Conservation (phyloP, 768 basidiomycete species). For the Mycena alexandri region DNA sequence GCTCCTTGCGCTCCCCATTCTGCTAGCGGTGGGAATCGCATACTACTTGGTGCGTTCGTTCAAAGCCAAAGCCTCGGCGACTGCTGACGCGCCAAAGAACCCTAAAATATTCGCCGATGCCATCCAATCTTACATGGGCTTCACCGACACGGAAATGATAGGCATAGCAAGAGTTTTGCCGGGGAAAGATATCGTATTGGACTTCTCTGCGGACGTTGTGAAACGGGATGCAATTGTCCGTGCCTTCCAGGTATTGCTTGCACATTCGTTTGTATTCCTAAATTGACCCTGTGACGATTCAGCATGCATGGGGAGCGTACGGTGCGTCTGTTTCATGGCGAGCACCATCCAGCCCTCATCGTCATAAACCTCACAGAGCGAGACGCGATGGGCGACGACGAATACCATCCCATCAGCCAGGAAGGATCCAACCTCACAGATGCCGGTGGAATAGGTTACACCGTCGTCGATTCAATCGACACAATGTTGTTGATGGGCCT, state of each 20-base stretch:
- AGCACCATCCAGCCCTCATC: conserved; percentile 16
- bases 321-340: conserved; percentile 59
- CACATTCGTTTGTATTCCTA: not conserved
- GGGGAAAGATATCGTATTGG: conserved; percentile 5
- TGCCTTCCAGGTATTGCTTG: conserved; percentile 77
- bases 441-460: conserved; percentile 90
- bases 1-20: conserved; percentile 14
- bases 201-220: conserved; percentile 64
- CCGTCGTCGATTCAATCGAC: conserved; percentile 89
- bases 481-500: conserved; percentile 90
- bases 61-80: not conserved
- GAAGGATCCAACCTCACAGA: conserved; percentile 82
- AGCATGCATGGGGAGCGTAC: conserved; percentile 92
- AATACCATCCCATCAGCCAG: conserved; percentile 88
- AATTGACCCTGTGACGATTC: conserved; percentile 31
- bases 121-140: conserved; percentile 29
- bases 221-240: conserved; percentile 79
- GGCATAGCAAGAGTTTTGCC: not conserved
- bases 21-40: conserved; percentile 17
- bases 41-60: conserved; percentile 26
- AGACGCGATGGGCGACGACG: conserved; percentile 93
- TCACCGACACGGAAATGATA: conserved; percentile 19
- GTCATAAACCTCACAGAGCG: conserved; percentile 63
- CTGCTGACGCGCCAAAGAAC: conserved; percentile 13
- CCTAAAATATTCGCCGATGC: conserved; percentile 34